Percentiles rank a stretch among this genome's conserved stretches.
These are phyloP conservation scores for Tylopilus plumbeoviolaceoides DNA, from an alignment of 768 basidiomycete species.

Conservation along the genomic window DNA sequence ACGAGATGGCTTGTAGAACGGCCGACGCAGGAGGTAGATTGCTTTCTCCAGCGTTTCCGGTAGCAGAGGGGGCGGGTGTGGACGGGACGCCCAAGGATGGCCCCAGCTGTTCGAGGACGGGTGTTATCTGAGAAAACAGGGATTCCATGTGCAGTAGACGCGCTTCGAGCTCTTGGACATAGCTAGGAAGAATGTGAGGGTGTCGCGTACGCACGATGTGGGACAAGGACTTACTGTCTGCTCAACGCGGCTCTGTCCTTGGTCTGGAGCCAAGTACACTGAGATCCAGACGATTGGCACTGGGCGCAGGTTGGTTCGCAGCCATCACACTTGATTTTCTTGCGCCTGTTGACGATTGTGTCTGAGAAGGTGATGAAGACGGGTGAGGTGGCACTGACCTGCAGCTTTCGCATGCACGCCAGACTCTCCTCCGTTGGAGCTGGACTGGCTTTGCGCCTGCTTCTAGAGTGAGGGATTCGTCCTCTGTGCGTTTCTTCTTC, in stretches of 20 bases:
- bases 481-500: constrained; percentile 78
- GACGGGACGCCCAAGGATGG: constrained; percentile 46
- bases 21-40: constrained; percentile 25
- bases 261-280: constrained; percentile 88
- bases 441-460: constrained; percentile 66
- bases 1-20: constrained; percentile 35
- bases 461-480: constrained; percentile 47
- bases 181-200: constrained; percentile 43
- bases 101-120: constrained; percentile 70
- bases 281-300: constrained; percentile 66
- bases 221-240: constrained; percentile 62
- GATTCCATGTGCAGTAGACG: constrained; percentile 85
- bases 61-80: constrained; percentile 27
- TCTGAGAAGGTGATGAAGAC: constrained; percentile 14
- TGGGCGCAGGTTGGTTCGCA: constrained; percentile 83
- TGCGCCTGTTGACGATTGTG: constrained; percentile 50
- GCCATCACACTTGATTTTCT: constrained; percentile 94
- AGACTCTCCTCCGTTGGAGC: constrained; percentile 75
- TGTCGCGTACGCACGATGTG: constrained; percentile 4
- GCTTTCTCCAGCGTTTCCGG: constrained; percentile 12
- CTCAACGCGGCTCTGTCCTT: constrained; percentile 88
- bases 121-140: constrained; percentile 78
- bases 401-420: constrained; percentile 89
- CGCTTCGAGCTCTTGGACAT: constrained; percentile 89
- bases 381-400: constrained; percentile 48